A percentile compares a stretch with the other conserved stretches of the same genome.
Conservation (phyloP, 1,284 basidiomycete species). For the Dichomitus squalens region DNA sequence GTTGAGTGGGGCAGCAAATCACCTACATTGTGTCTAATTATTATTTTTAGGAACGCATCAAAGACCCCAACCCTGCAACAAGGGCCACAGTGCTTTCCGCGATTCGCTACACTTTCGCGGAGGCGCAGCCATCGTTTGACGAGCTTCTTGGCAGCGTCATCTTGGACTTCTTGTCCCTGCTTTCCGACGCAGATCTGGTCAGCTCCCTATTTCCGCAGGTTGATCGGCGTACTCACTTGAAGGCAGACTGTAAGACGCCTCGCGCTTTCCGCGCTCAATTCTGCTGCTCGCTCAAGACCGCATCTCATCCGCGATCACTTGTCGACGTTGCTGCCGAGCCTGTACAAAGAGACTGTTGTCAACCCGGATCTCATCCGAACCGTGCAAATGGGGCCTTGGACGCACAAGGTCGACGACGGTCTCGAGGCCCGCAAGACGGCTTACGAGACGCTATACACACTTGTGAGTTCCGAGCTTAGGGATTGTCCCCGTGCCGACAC, state of each 20-base stretch:
- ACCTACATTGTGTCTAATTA: neutral
- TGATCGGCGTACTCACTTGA: neutral
- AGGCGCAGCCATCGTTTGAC: constrained; percentile 83
- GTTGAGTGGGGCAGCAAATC: constrained; percentile 23
- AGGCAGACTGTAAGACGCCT: constrained; percentile 82
- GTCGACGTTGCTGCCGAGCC: constrained; percentile 70
- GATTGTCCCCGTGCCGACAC: neutral
- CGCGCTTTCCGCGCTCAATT: constrained; percentile 88
- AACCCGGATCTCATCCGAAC: constrained; percentile 86
- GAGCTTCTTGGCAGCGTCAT: constrained; percentile 85
- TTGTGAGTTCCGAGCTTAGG: constrained; percentile 52
- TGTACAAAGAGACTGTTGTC: constrained; percentile 86
- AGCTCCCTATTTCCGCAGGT: constrained; percentile 27
- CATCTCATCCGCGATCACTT: constrained; percentile 90
- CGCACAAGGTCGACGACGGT: constrained; percentile 92
- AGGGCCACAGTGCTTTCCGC: constrained; percentile 93
- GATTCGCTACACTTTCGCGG: constrained; percentile 94
- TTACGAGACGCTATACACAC: constrained; percentile 96
- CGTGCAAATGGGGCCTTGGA: constrained; percentile 99
- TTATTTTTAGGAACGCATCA: constrained; percentile 60
- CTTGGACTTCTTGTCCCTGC: constrained; percentile 88
- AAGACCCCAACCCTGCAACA: constrained; percentile 66
- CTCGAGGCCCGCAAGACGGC: constrained; percentile 94
- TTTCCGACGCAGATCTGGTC: constrained; percentile 86
- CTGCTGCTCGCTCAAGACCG: constrained; percentile 93